Base-by-base conservation (phyloP, 169 alveolate species). In the Plasmodium vinckei region DNA sequence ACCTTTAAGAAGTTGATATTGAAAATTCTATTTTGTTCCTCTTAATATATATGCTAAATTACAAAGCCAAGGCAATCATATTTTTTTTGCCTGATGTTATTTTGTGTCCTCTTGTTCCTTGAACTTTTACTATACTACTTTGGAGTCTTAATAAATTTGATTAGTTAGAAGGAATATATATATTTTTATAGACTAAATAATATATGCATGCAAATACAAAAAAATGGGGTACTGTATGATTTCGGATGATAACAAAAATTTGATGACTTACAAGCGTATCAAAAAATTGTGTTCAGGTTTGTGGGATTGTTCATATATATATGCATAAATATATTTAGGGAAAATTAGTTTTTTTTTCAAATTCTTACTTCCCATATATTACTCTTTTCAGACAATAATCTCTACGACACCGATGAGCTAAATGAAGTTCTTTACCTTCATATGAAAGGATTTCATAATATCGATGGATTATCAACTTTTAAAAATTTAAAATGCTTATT, bases 401-500 rank as follows among this genome's bases (percentile, higher is more conserved):
- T 87, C 5, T 97, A 97, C 75, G 90, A 95, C 65, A 95, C 98
- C 2, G 97, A 96, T 63, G 97, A 95, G 54, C 94, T 97, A 59
- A 97, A 97, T 87, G 98, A 96, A 70, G 95, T 95, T 63, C 95
- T 97, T 15, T 97, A 95, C 87, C 91, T 97, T n/a, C 98, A 97
- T 89, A 96, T 95, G 89, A 94, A 95, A 65, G 98, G 98, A 39
- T 97, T 97, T 84, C 88, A 91, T 25, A 94, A 94, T 77, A 96
- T 97, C 13, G 97, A 95, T 79, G 96, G 96, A 68, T 75, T 97
- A 39, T 97, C 95, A 10, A 93, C 94, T 33, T 97, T 96, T 70
- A 93, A 94, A 56, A 97, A 97, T 77, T 93, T 97, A 57, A 96
- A 95, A 87, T 97, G 97, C 59, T 90, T 97, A 21, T 97, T 96